These are phyloP conservation scores for Ustilago vetiveriae DNA, from an alignment of 1,284 basidiomycete genomes.

Conservation along the genomic window DNA sequence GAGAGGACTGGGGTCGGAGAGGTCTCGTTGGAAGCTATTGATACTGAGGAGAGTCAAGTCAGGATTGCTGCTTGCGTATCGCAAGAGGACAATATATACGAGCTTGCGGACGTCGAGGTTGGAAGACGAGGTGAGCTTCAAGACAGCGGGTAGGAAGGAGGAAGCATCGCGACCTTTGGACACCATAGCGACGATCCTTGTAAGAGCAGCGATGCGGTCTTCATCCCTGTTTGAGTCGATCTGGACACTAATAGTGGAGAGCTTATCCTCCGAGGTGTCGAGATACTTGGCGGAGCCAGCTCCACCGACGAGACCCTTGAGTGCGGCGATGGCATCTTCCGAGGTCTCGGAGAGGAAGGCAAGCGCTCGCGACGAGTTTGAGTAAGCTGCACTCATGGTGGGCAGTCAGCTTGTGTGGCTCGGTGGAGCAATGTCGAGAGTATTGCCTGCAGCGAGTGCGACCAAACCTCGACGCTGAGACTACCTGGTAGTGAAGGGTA, in stretches of 20 bases:
- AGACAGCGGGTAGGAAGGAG: conserved; percentile 72
- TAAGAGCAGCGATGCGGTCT: conserved; percentile 60
- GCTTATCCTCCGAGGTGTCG: conserved; percentile 57
- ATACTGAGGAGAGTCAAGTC: conserved; percentile 95
- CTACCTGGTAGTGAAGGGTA: too few relatives aligned
- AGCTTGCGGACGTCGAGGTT: conserved; percentile 91
- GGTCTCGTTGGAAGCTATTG: conserved; percentile 98
- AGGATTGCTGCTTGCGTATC: conserved; percentile 78
- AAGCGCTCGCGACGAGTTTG: conserved; percentile 59
- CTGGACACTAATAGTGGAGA: conserved; percentile 48
- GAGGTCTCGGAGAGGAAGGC: conserved; percentile 62
- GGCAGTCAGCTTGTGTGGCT: neutral
- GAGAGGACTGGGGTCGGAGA: conserved; percentile 88
- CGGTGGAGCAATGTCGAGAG: neutral
- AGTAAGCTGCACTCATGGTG: conserved; percentile 48
- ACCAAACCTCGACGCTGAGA: too few relatives aligned
- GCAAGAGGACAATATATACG: conserved; percentile 94
- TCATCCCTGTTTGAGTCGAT: conserved; percentile 59
- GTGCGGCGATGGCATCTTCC: conserved; percentile 61
- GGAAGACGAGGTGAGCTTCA: conserved; percentile 65
- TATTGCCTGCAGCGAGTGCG: too few relatives aligned
- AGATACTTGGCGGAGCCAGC: conserved; percentile 57
- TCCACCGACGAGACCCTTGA: conserved; percentile 59
- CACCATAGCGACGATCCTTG: conserved; percentile 72
- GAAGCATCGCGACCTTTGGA: conserved; percentile 91